A percentile compares a stretch with the other conserved stretches of the same genome.
These are phyloP conservation scores for Lipomyces japonicus DNA, from an alignment of 805 yeast species.

Conservation along the genomic window DNA sequence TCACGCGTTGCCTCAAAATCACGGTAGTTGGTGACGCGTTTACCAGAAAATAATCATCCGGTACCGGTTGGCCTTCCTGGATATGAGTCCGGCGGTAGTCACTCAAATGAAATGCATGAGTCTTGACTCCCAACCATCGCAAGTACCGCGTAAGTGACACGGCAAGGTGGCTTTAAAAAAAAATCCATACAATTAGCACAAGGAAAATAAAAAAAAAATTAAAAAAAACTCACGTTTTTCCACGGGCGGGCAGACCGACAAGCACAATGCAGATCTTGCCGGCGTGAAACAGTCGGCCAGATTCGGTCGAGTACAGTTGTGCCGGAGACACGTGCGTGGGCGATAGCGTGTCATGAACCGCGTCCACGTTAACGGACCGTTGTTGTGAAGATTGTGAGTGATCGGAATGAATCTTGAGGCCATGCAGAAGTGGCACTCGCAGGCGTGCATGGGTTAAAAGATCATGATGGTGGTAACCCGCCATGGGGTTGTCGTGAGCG, in stretches of 20 bases:
- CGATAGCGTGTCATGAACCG: slow-evolving; percentile 62
- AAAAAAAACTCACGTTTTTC: slow-evolving; percentile 58
- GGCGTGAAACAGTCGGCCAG: slow-evolving; percentile 91
- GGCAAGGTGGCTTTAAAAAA: slow-evolving; percentile 53
- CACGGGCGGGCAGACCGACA: slow-evolving; percentile 93
- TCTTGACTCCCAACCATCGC: slow-evolving; percentile 93
- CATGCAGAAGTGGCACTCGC: too few species aligned
- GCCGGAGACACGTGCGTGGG: slow-evolving; percentile 79
- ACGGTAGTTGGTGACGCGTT: slow-evolving; percentile 47
- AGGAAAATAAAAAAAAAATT: neutral
- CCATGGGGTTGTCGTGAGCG: too few species aligned
- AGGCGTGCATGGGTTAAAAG: too few species aligned
- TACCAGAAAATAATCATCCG: slow-evolving; percentile 67
- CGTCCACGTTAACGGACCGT: slow-evolving; percentile 45
- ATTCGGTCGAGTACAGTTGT: slow-evolving; percentile 86
- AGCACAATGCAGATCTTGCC: slow-evolving; percentile 86
- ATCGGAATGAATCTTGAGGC: too few species aligned
- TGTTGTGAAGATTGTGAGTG: too few species aligned
- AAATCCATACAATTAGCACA: neutral
- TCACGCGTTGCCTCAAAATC: slow-evolving; percentile 53
- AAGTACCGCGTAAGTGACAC: slow-evolving; percentile 88
- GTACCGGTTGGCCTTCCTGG: slow-evolving; percentile 47
- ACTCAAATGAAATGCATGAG: slow-evolving; percentile 87
- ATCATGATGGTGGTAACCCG: too few species aligned
- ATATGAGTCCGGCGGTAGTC: slow-evolving; percentile 68